Conservation (phyloP, 2,329 filamentous ascomycete species). For the Aschersonia sp. region DNA sequence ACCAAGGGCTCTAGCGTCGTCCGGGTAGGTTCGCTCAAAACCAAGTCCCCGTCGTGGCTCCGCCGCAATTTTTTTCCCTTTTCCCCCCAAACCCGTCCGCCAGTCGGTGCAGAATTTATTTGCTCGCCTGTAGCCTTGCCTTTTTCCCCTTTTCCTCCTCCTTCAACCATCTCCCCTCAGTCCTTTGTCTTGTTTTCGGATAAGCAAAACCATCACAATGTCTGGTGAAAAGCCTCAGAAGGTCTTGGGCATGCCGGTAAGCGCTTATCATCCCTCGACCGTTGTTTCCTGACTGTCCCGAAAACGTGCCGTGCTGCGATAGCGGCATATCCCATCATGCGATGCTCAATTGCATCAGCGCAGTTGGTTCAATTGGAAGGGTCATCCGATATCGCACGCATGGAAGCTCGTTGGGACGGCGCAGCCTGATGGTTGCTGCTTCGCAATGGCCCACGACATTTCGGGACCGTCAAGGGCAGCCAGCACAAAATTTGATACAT, state of each 20-base stretch:
- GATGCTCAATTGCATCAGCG: slow-evolving; percentile 7
- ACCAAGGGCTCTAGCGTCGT: slow-evolving; percentile 13
- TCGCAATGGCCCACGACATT: no score
- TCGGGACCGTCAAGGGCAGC: no score
- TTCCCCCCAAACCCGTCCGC: slow-evolving; percentile 26
- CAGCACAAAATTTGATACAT: no score
- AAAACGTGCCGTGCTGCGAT: not conserved
- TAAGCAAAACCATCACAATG: slow-evolving; percentile 33
- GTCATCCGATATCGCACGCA: not conserved
- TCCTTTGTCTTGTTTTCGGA: slow-evolving; percentile 33
- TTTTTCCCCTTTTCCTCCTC: slow-evolving; percentile 27
- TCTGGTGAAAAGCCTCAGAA: slow-evolving; percentile 37
- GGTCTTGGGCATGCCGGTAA: slow-evolving; percentile 56
- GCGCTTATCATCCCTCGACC: slow-evolving; percentile 14
- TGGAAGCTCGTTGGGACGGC: not conserved
- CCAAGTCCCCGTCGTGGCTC: slow-evolving; percentile 27
- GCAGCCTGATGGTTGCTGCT: no score
- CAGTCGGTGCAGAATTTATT: slow-evolving; percentile 30
- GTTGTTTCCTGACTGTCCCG: slow-evolving; percentile 1
- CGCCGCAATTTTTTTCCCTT: slow-evolving; percentile 34
- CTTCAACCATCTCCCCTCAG: slow-evolving; percentile 45
- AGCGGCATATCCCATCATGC: not conserved
- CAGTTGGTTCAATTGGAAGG: not conserved
- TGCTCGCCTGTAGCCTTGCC: slow-evolving; percentile 24
- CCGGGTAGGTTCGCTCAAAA: slow-evolving; percentile 41